Conservation (phyloP, 306 rosid genomes). For the Begonia fuchsioides region DNA sequence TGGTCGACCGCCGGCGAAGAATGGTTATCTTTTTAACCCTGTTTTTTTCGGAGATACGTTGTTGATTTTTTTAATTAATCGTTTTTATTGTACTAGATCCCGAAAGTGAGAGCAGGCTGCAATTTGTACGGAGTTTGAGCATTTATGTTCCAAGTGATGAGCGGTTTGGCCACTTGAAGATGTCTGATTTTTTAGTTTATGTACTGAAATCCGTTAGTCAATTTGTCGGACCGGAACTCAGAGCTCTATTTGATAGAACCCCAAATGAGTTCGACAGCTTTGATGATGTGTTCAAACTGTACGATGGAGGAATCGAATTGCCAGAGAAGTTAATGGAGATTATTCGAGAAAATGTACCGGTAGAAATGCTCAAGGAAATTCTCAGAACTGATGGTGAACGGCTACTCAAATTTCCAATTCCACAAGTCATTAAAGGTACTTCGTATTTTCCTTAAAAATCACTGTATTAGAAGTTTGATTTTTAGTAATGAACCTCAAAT, state of each 20-base stretch:
- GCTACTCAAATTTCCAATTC: slow-evolving; percentile 45
- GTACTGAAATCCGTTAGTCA: slow-evolving; percentile 51
- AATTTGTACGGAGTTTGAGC: slow-evolving; percentile 21
- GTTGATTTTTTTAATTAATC: not conserved
- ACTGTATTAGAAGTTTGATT: not conserved
- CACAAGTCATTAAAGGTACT: slow-evolving; percentile 71
- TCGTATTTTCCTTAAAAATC: not conserved
- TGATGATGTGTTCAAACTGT: slow-evolving; percentile 43
- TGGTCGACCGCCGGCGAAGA: slow-evolving; percentile 29
- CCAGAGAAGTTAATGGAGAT: slow-evolving; percentile 28
- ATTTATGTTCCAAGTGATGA: slow-evolving; percentile 87
- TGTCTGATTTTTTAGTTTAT: slow-evolving; percentile 62
- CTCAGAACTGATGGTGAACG: slow-evolving; percentile 49
- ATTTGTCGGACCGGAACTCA: slow-evolving; percentile 46
- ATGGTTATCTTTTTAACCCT: slow-evolving; percentile 21
- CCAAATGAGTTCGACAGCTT: slow-evolving; percentile 51
- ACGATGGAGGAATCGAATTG: slow-evolving; percentile 54
- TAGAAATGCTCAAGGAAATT: slow-evolving; percentile 50
- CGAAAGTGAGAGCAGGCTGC: slow-evolving; percentile 38
- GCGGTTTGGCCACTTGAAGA: slow-evolving; percentile 62
- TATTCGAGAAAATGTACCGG: slow-evolving; percentile 36
- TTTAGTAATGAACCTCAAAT: not conserved
- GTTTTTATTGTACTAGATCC: slow-evolving; percentile 29
- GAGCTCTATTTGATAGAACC: slow-evolving; percentile 31
- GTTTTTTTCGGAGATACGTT: not conserved